phyloP scores from a whole-genome alignment of 129 eudicot genomes.

The Flaveria bidentis region DNA sequence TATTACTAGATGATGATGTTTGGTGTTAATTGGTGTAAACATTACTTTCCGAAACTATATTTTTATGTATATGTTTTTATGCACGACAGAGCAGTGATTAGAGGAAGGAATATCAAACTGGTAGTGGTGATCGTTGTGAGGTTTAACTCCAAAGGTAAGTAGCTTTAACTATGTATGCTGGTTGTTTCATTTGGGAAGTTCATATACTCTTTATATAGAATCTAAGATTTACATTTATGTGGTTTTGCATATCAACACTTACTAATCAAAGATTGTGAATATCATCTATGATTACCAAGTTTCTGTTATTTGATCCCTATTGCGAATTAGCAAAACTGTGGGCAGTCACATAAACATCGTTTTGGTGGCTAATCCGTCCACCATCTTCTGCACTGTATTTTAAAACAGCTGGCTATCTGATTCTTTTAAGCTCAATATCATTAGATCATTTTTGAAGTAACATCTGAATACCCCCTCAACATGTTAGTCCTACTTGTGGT shows the following conservation, averaged over 20 bases:
- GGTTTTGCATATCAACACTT: slow-evolving; percentile 5
- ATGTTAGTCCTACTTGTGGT: background rate
- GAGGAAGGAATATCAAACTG: slow-evolving; percentile 76
- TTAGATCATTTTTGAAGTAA: background rate
- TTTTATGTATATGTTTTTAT: slow-evolving; percentile 5
- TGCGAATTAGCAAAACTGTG: background rate
- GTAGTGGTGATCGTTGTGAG: slow-evolving; percentile 61
- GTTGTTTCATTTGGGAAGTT: slow-evolving; percentile 18
- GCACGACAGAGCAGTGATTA: slow-evolving; percentile 57
- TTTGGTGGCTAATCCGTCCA: background rate
- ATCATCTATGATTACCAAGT: slow-evolving; percentile 5
- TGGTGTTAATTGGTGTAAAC: slow-evolving; percentile 8
- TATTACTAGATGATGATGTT: background rate
- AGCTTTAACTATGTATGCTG: slow-evolving; percentile 17
- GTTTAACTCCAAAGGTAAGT: slow-evolving; percentile 58
- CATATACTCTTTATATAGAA: background rate
- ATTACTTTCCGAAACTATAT: slow-evolving; percentile 11
- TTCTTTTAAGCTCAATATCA: background rate
- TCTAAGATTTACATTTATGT: background rate
- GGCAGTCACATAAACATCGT: background rate
- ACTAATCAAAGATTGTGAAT: slow-evolving; percentile 1
- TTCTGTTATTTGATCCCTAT: slow-evolving; percentile 4
- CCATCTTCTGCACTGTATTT: background rate
- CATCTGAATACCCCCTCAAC: background rate
- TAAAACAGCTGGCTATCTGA: background rate